Evolutionary conservation across 352 stramenopile species (phyloP), one percentile per base, ranked within the genome.

Genomic region (Globisporangium ultimum): DNA sequence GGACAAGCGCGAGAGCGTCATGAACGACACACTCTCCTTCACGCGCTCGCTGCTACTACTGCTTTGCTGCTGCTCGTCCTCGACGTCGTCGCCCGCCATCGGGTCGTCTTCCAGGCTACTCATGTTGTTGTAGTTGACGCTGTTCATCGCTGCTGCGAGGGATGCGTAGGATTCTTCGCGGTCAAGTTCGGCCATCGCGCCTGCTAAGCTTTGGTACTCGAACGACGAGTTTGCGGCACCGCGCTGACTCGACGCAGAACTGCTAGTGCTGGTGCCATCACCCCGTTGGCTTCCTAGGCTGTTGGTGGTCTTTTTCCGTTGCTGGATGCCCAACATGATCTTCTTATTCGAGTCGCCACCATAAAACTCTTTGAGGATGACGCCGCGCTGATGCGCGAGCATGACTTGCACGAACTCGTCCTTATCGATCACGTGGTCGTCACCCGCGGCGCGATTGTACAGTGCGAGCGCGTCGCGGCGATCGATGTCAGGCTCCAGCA

Each of bases 341-440:
- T 87, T 87, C 63, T 87, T 87, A 53, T 68, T 75, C 15, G 69
- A 78, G 22, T 74, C 67, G 5, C 64, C 64, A 9, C 67, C 67
- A 55, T 88, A 90, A 32, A 88, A 76, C 41, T 88, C 76, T 52
- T 80, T 80, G 10, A 89, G 60, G 42, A 93, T 84, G 32, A 83
- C 51, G 5, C 73, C 68, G 22, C 82, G 83, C 63, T 92, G 83
- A 48, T 90, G 80, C 18, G 75, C 61, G 5, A 92, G 68, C 83
- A 92, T 90, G 11, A 87, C 73, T 22, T 88, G 68, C 17, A 88
- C 77, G 48, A 93, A 91, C 54, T 90, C 79, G 21, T 90, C 75
- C 55, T 87, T 87, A 54, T 90, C 84, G 34, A 91, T 88, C n/a
- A 90, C 77, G 22, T 90, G 73, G 55, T 93, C 79, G 15, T 88